phyloP scores from a whole-genome alignment of 2,329 filamentous ascomycete species.

The Fusarium setosum region DNA sequence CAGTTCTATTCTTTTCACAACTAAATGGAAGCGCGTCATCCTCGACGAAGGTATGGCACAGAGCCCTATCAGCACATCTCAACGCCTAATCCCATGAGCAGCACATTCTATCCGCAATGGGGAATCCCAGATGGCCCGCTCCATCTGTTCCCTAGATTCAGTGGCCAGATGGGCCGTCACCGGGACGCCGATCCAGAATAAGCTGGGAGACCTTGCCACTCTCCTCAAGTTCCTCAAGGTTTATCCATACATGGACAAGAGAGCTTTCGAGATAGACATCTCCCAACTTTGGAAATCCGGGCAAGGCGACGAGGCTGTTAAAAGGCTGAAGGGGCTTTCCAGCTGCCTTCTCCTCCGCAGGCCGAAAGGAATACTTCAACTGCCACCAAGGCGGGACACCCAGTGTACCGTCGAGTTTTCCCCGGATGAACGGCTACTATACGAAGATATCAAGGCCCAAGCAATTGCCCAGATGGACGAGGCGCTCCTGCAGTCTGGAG shows the following conservation, averaged over 20 bases:
- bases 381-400: constrained; percentile 50
- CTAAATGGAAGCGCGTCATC: constrained; percentile 45
- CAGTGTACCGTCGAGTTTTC: constrained; percentile 48
- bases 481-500: constrained; percentile 38
- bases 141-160: constrained; percentile 49
- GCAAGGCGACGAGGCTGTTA: constrained; percentile 47
- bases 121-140: constrained; percentile 23
- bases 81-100: background rate
- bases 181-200: constrained; percentile 61
- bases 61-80: background rate
- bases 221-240: constrained; percentile 55
- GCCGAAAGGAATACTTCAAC: constrained; percentile 49
- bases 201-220: constrained; percentile 51
- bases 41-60: constrained; percentile 6
- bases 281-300: constrained; percentile 51
- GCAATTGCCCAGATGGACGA: constrained; percentile 48
- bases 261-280: constrained; percentile 1
- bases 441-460: constrained; percentile 45
- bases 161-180: constrained; percentile 57
- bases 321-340: constrained; percentile 52
- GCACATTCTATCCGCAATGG: constrained; percentile 5
- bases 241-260: constrained; percentile 48
- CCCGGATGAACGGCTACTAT: constrained; percentile 46
- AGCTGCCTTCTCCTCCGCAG: constrained; percentile 52
- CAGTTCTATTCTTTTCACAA: constrained; percentile 44